phyloP scores from a whole-genome alignment of 2,329 filamentous ascomycete genomes.

The Penicillium sp. region DNA sequence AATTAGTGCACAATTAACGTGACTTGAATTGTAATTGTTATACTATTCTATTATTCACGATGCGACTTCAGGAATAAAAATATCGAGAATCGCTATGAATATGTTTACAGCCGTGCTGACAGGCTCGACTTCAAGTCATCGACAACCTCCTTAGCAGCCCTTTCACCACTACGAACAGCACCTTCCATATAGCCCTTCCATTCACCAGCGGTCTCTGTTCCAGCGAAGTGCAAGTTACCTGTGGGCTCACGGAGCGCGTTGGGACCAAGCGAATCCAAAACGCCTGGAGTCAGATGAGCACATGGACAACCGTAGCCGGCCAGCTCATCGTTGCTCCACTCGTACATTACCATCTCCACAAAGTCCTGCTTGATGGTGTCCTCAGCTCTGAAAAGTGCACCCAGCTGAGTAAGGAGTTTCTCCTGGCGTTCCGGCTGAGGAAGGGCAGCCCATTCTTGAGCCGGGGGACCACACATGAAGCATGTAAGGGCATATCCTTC shows the following conservation, averaged over 20 bases:
- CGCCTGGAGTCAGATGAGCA: conserved; percentile 39
- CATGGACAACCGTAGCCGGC: conserved; percentile 45
- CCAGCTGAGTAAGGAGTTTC: conserved; percentile 14
- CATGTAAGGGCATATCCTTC: conserved; percentile 37
- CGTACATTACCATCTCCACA: conserved; percentile 34
- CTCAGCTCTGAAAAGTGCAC: conserved; percentile 5
- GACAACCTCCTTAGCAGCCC: conserved; percentile 50
- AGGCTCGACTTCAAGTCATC: not conserved
- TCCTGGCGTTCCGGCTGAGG: conserved; percentile 3
- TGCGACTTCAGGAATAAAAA: too few relatives aligned
- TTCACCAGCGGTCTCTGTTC: conserved; percentile 54
- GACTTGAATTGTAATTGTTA: too few relatives aligned
- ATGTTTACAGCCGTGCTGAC: not conserved
- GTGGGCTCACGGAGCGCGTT: conserved; percentile 36
- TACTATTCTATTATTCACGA: too few relatives aligned
- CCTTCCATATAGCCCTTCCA: conserved; percentile 64
- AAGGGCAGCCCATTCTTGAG: conserved; percentile 28
- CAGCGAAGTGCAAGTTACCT: conserved; percentile 54
- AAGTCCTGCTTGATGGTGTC: conserved; percentile 22
- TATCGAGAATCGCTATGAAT: too few relatives aligned
- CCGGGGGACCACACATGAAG: conserved; percentile 43
- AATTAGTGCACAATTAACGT: too few relatives aligned
- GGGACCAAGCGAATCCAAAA: conserved; percentile 33
- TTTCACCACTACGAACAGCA: conserved; percentile 52
- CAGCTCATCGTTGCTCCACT: conserved; percentile 43